These are phyloP conservation scores for Vitis hybrid DNA, from an alignment of 177 flowering plant species.

Conservation along the genomic window DNA sequence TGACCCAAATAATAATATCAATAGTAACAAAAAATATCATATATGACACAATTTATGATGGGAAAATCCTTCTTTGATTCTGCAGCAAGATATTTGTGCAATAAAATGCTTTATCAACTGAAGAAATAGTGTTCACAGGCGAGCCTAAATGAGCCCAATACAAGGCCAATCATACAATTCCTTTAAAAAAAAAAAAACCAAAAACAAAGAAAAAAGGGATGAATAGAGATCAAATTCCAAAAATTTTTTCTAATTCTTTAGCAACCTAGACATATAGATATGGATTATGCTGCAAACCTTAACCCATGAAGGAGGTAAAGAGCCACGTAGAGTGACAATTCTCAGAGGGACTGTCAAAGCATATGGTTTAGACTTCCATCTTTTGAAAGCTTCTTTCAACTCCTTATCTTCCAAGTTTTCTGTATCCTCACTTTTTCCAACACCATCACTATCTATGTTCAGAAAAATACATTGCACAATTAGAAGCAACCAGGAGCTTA, in stretches of 20 bases:
- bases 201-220: too few relatives aligned
- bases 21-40: background rate
- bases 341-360: conserved; percentile 86
- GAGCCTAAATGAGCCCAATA: too few relatives aligned
- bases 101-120: too few relatives aligned
- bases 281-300: conserved; percentile 45
- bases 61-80: too few relatives aligned
- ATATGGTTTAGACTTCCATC: conserved; percentile 73
- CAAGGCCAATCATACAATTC: too few relatives aligned
- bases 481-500: background rate
- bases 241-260: too few relatives aligned
- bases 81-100: too few relatives aligned
- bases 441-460: conserved; percentile 9
- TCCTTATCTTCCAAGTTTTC: conserved; percentile 42
- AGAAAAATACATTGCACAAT: background rate
- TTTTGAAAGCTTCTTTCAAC: conserved; percentile 56
- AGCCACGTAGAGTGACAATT: conserved; percentile 75
- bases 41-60: too few relatives aligned
- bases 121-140: too few relatives aligned
- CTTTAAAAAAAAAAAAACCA: background rate
- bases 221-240: too few relatives aligned
- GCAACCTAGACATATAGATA: background rate
- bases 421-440: conserved; percentile 16
- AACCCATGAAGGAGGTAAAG: conserved; percentile 85
- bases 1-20: background rate